Evolutionary conservation across 306 rosid species (phyloP).

Genomic region (Cucurbita argyrosperma): DNA sequence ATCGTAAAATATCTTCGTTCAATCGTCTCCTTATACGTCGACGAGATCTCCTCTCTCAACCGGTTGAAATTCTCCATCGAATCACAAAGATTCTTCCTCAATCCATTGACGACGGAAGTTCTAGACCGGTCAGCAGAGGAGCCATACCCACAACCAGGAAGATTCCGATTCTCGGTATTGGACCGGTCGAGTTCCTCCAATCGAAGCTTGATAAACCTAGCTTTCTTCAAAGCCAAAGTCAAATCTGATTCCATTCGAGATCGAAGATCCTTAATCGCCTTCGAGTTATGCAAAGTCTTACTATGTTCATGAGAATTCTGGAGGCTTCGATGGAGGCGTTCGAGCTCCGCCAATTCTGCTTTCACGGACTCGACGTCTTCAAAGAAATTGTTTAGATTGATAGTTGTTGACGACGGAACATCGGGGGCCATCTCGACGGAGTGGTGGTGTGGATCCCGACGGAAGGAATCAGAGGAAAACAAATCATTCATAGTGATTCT

Average conservation of each 20-base stretch:
- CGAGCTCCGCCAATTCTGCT: slow-evolving; percentile 57
- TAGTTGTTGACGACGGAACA: slow-evolving; percentile 8
- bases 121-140: slow-evolving; percentile 77
- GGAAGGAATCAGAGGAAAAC: slow-evolving; percentile 50
- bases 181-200: slow-evolving; percentile 70
- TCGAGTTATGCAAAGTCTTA: slow-evolving; percentile 66
- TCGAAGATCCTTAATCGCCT: slow-evolving; percentile 53
- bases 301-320: slow-evolving; percentile 46
- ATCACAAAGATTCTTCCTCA: slow-evolving; percentile 70
- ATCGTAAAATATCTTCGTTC: slow-evolving; percentile 78
- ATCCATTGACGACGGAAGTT: slow-evolving; percentile 56
- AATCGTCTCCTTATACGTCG: slow-evolving; percentile 67
- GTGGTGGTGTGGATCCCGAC: slow-evolving; percentile 29
- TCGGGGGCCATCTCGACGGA: slow-evolving; percentile 37
- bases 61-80: slow-evolving; percentile 67
- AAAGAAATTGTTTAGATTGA: slow-evolving; percentile 57
- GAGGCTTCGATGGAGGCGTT: slow-evolving; percentile 25
- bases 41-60: slow-evolving; percentile 41
- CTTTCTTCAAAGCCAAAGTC: slow-evolving; percentile 52
- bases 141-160: slow-evolving; percentile 69
- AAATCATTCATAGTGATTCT: slow-evolving; percentile 44
- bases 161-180: slow-evolving; percentile 62
- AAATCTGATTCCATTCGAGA: slow-evolving; percentile 72
- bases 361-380: slow-evolving; percentile 59
- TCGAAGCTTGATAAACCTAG: slow-evolving; percentile 54